Evolutionary conservation across 768 basidiomycete species (phyloP).

Genomic region (Suillus subalutaceus): DNA sequence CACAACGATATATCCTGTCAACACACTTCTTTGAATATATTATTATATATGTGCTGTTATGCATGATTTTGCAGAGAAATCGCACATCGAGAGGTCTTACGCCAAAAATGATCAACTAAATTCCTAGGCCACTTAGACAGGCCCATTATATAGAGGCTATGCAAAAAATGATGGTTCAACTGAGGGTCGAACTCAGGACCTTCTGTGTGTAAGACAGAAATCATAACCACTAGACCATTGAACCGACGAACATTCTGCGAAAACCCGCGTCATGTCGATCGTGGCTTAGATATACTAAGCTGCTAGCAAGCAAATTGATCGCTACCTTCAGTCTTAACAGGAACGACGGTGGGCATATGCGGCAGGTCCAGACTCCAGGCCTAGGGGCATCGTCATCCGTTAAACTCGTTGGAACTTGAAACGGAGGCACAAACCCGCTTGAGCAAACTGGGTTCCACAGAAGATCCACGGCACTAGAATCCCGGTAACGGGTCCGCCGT

Average conservation of each 20-base stretch:
- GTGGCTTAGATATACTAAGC: not conserved
- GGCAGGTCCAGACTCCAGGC: not conserved
- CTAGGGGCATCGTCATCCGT: not conserved
- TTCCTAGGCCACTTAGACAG: not conserved
- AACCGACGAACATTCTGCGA: conserved; percentile 31
- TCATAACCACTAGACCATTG: conserved; percentile 65
- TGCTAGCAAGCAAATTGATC: not conserved
- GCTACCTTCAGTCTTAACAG: not conserved
- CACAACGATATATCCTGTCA: too few relatives aligned
- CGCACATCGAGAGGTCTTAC: not conserved
- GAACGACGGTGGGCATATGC: not conserved
- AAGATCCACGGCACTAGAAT: not conserved
- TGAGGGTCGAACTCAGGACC: conserved; percentile 44
- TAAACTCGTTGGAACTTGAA: not conserved
- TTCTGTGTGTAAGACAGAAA: conserved; percentile 53
- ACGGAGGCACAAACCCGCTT: not conserved
- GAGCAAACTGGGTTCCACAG: not conserved
- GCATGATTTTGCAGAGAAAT: not conserved
- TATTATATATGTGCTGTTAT: not conserved
- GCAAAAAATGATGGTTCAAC: conserved; percentile 45
- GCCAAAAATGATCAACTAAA: not conserved
- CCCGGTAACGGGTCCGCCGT: not conserved
- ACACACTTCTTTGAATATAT: not conserved
- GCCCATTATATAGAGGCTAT: not conserved
- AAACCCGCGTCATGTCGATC: not conserved